Evolutionary conservation across 208 protist genomes (phyloP).

Genomic region (Wallacemonas collosoma): DNA sequence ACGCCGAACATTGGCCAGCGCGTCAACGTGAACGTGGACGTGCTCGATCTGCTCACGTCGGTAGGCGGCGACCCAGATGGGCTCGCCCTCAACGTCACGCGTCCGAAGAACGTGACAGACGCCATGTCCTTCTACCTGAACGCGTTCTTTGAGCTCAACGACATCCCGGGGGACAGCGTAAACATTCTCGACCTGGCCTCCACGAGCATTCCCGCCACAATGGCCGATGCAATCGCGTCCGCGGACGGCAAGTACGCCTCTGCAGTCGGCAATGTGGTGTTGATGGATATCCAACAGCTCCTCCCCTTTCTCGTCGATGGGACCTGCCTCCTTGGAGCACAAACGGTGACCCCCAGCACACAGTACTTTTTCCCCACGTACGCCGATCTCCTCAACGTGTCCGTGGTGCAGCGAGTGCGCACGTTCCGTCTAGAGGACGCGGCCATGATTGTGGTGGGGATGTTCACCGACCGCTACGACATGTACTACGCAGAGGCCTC

Average conservation of each 20-base stretch:
- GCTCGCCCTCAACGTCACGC: constrained; percentile 26
- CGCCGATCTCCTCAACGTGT: constrained; percentile 32
- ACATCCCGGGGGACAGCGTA: constrained; percentile 44
- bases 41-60: constrained; percentile 5
- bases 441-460: constrained; percentile 61
- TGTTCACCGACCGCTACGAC: constrained; percentile 64
- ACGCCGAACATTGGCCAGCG: constrained; percentile 61
- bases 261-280: constrained; percentile 87
- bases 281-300: constrained; percentile 82
- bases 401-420: constrained; percentile 3
- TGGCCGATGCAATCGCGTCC: constrained; percentile 72
- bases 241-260: constrained; percentile 91
- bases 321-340: constrained; percentile 30
- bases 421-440: constrained; percentile 56
- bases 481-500: constrained; percentile 70
- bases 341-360: constrained; percentile 15
- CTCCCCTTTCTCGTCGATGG: constrained; percentile 33
- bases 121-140: constrained; percentile 22
- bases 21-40: constrained; percentile 45
- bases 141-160: constrained; percentile 50
- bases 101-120: constrained; percentile 27
- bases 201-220: constrained; percentile 29
- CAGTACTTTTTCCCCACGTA: constrained; percentile 35
- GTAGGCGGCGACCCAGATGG: background rate
- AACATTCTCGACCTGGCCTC: constrained; percentile 31